Percentiles rank a stretch among this genome's conserved stretches.
phyloP scores from a whole-genome alignment of 2,329 filamentous ascomycete genomes.

The Calonectria pteridis region DNA sequence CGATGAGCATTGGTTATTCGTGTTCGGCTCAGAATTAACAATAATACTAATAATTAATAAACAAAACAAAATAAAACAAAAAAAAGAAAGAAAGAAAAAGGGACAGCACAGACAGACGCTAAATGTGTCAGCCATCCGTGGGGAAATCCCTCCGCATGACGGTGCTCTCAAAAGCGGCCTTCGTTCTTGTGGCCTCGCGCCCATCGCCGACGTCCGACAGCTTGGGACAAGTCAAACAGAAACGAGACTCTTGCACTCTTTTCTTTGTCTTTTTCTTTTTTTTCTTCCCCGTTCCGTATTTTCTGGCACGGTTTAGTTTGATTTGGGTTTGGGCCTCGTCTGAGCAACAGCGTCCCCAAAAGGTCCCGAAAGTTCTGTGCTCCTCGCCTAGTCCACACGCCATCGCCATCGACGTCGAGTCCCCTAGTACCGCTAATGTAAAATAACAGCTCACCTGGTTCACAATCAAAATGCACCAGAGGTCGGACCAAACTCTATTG shows the following conservation, averaged over 20 bases:
- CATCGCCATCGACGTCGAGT: background rate
- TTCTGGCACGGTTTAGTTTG: background rate
- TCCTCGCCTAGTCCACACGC: conserved; percentile 14
- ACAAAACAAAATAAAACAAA: background rate
- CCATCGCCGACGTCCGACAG: conserved; percentile 19
- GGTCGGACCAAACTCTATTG: conserved; percentile 23
- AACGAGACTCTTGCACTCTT: background rate
- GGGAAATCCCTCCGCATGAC: background rate
- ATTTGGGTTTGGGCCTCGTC: background rate
- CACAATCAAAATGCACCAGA: conserved; percentile 6
- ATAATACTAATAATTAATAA: background rate
- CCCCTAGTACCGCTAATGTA: background rate
- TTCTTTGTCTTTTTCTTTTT: too few species aligned
- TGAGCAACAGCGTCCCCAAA: conserved; percentile 5
- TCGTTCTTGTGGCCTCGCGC: background rate
- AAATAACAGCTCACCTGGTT: conserved; percentile 19
- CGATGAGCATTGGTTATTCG: background rate
- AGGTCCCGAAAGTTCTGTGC: conserved; percentile 9
- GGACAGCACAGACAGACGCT: conserved; percentile 20
- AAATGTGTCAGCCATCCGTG: conserved; percentile 16
- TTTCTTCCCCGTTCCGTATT: background rate
- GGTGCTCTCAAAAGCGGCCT: background rate
- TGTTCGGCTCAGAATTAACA: background rate
- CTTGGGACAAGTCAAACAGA: background rate
- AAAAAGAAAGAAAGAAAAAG: conserved; percentile 1